Percentiles rank a stretch among this genome's conserved stretches.
These are phyloP conservation scores for Macrophomina tecta DNA, from an alignment of 2,329 filamentous ascomycete species.

Conservation along the genomic window DNA sequence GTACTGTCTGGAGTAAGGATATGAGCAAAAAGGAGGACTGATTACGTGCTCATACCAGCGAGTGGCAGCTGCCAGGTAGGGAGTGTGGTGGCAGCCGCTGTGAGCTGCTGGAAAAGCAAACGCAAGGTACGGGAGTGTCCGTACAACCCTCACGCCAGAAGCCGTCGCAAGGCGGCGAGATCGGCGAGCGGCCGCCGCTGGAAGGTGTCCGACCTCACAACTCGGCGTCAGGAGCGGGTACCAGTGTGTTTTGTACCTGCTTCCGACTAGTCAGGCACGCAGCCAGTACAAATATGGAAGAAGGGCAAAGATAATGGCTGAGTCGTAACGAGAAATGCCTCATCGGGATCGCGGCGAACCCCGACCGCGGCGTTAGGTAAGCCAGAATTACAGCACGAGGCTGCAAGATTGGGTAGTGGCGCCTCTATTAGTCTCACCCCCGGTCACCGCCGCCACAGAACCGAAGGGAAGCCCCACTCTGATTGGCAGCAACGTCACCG, in stretches of 20 bases:
- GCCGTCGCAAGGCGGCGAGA: constrained; percentile 1
- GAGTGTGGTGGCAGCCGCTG: not conserved
- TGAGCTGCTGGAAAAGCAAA: not conserved
- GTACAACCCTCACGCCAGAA: not conserved
- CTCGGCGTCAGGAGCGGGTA: not conserved
- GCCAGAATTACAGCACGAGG: not conserved
- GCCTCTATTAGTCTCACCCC: not conserved
- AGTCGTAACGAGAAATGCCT: not conserved
- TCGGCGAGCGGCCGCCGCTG: not conserved
- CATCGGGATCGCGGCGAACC: not conserved
- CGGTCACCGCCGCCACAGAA: not conserved
- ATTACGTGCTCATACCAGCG: constrained; percentile 24
- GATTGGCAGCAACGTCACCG: not conserved
- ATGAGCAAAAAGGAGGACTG: constrained; percentile 9
- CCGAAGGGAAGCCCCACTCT: not conserved
- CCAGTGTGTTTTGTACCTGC: not conserved
- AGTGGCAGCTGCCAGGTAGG: not conserved
- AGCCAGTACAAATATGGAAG: not conserved
- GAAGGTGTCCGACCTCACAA: not conserved
- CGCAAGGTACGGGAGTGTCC: not conserved
- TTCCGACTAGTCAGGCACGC: not conserved
- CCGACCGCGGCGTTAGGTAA: not conserved
- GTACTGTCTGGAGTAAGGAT: constrained; percentile 14
- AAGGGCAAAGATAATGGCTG: not conserved
- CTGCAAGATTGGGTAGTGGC: not conserved